Conservation (phyloP, 768 basidiomycete genomes). For the Xerocomus spinulosus region DNA sequence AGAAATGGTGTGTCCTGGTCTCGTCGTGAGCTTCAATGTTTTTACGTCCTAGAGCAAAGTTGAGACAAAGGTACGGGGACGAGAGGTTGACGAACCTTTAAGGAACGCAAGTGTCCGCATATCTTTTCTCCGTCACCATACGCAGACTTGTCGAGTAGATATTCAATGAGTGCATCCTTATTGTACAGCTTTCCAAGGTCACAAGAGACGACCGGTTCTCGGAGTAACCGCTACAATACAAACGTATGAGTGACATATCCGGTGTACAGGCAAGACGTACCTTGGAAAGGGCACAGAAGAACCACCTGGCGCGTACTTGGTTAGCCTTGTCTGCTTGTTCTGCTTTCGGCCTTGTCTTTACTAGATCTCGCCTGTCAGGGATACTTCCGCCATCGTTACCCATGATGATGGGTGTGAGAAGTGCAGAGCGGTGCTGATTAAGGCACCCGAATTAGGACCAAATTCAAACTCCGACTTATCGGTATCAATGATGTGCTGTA, state of each 20-base stretch:
- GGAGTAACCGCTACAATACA: slow-evolving; percentile 61
- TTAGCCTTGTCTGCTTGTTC: slow-evolving; percentile 91
- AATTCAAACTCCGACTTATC: slow-evolving; percentile 10
- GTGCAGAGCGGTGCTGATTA: slow-evolving; percentile 3
- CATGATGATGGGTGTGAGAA: slow-evolving; percentile 41
- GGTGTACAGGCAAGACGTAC: slow-evolving; percentile 35
- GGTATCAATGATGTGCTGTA: too few relatives aligned
- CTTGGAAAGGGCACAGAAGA: slow-evolving; percentile 94
- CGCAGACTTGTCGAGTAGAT: slow-evolving; percentile 71
- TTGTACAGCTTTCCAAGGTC: slow-evolving; percentile 94
- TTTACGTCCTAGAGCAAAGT: slow-evolving; percentile 66
- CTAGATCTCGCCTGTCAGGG: slow-evolving; percentile 77
- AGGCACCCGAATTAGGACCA: background rate
- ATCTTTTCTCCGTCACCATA: slow-evolving; percentile 92
- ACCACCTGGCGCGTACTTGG: slow-evolving; percentile 82
- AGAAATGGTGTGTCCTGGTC: slow-evolving; percentile 45
- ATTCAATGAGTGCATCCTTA: slow-evolving; percentile 91
- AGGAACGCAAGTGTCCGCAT: slow-evolving; percentile 84
- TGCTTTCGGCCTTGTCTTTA: slow-evolving; percentile 69
- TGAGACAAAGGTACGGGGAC: background rate
- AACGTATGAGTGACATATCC: background rate
- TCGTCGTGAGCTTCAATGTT: slow-evolving; percentile 74
- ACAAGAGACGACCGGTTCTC: slow-evolving; percentile 88
- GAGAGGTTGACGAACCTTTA: slow-evolving; percentile 61
- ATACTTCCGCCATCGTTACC: slow-evolving; percentile 90